A percentile compares a stretch with the other conserved stretches of the same genome.
phyloP scores from a whole-genome alignment of 2,329 filamentous ascomycete species.

The Salinomyces thailandicus region DNA sequence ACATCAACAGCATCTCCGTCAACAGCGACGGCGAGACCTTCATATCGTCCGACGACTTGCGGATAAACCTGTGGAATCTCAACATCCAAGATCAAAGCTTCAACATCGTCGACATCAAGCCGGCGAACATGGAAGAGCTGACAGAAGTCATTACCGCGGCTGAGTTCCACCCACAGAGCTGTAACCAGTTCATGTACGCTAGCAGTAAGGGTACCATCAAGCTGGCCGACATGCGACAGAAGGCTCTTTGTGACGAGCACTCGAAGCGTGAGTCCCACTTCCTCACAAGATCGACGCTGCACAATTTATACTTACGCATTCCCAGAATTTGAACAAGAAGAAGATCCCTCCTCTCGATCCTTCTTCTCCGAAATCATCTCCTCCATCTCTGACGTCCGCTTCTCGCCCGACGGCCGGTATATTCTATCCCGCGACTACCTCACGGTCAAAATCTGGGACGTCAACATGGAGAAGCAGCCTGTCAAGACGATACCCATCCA shows the following conservation, averaged over 20 bases:
- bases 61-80: conserved; percentile 97
- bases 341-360: conserved; percentile 89
- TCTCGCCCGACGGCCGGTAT: conserved; percentile 91
- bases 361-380: conserved; percentile 99
- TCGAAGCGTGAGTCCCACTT: conserved; percentile 63
- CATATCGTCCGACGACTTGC: conserved; percentile 94
- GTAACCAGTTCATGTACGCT: conserved; percentile 99
- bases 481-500: conserved; percentile 99
- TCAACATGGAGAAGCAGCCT: conserved; percentile 96
- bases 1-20: conserved; percentile 99
- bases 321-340: conserved; percentile 94
- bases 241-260: conserved; percentile 89
- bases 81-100: conserved; percentile 99
- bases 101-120: conserved; percentile 99
- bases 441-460: conserved; percentile 99
- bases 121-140: conserved; percentile 98
- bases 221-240: conserved; percentile 95
- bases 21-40: conserved; percentile 99
- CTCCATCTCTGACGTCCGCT: conserved; percentile 96
- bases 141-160: conserved; percentile 98
- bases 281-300: not conserved
- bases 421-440: conserved; percentile 96
- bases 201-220: conserved; percentile 99
- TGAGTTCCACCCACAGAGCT: conserved; percentile 92
- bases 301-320: conserved; percentile 12